Evolutionary conservation across 1,284 basidiomycete species (phyloP).

Genomic region (Phaffia rhodozyma): DNA sequence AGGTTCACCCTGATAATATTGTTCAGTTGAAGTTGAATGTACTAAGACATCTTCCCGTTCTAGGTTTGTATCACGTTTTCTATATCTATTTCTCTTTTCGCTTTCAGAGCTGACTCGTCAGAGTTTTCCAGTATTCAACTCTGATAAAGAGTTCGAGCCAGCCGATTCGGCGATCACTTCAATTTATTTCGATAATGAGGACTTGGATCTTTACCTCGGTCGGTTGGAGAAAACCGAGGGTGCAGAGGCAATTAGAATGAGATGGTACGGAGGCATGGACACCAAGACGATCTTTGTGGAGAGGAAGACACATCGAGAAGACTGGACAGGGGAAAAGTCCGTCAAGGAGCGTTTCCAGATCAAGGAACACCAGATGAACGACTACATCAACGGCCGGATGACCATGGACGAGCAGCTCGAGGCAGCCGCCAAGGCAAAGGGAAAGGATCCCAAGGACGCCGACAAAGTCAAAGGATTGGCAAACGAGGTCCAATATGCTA

Average conservation of each 20-base stretch:
- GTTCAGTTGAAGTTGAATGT: slow-evolving; percentile 94
- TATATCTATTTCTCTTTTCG: not conserved
- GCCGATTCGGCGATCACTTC: slow-evolving; percentile 64
- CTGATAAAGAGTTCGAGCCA: slow-evolving; percentile 82
- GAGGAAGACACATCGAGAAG: slow-evolving; percentile 96
- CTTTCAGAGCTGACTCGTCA: not conserved
- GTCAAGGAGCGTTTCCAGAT: slow-evolving; percentile 97
- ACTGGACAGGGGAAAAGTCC: slow-evolving; percentile 99
- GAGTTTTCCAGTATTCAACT: slow-evolving; percentile 64
- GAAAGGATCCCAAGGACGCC: slow-evolving; percentile 86
- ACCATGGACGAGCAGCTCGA: slow-evolving; percentile 93
- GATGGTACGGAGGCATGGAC: slow-evolving; percentile 94
- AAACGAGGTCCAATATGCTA: slow-evolving; percentile 86
- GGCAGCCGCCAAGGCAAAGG: slow-evolving; percentile 74
- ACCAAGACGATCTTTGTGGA: slow-evolving; percentile 90
- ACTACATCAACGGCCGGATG: slow-evolving; percentile 78
- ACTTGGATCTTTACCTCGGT: slow-evolving; percentile 93
- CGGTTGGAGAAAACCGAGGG: slow-evolving; percentile 97
- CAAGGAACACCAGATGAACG: slow-evolving; percentile 89
- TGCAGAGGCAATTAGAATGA: slow-evolving; percentile 86
- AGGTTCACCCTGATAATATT: slow-evolving; percentile 88
- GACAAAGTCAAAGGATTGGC: slow-evolving; percentile 94
- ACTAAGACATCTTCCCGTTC: slow-evolving; percentile 79
- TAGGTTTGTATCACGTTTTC: slow-evolving; percentile 45
- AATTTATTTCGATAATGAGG: slow-evolving; percentile 67